Base-by-base conservation (phyloP, 1,139 yeast species). In the Taphrina confusa region DNA sequence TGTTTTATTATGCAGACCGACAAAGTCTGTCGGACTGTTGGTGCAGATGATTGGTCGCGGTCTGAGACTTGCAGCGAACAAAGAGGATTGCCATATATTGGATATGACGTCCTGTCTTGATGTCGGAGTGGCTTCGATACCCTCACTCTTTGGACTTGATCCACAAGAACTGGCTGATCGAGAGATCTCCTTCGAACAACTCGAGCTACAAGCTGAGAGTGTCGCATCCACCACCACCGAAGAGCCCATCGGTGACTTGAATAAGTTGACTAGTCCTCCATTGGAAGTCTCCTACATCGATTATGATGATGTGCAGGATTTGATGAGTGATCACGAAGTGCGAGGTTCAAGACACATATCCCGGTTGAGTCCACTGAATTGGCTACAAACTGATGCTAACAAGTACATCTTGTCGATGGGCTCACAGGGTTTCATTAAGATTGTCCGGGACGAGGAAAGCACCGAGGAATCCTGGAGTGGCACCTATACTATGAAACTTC, bases 21-120 rank as follows among this genome's bases (percentile, higher is more conserved):
- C 97, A 0, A 78, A 78, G 63, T 89, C 97, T 0, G 74, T 83
- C 33, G 81, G 87, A 0, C 73, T 90, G 51, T 72, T 89, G 49
- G 79, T 83, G 16, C 98, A 91, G 70, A 91, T 91, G 96, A 80
- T 91, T 25, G 98, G 98, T 0, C 77, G 97, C 63, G 97, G 97
- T 0, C 73, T 92, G 57, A 74, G 97, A 44, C 68, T 81, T 28
- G 82, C 82, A 67, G 74, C 77, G 3, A 82, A 79, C 0, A 91
- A 91, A 68, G 72, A 76, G 1, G 75, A 77, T 63, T 89, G 97
- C 68, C 87, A 85, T 67, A 78, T 91, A 2, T 78, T 89, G 0
- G 96, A 91, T 69, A 82, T 91, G 71, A 89, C 84, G 6, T 87
- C 84, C 8, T 78, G 84, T 0, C 76, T 80, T 28, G 77, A 76